Evolutionary conservation across 805 yeast genomes (phyloP), one percentile per base, ranked within the genome.

Genomic region (Jamesozyma spencerorum): DNA sequence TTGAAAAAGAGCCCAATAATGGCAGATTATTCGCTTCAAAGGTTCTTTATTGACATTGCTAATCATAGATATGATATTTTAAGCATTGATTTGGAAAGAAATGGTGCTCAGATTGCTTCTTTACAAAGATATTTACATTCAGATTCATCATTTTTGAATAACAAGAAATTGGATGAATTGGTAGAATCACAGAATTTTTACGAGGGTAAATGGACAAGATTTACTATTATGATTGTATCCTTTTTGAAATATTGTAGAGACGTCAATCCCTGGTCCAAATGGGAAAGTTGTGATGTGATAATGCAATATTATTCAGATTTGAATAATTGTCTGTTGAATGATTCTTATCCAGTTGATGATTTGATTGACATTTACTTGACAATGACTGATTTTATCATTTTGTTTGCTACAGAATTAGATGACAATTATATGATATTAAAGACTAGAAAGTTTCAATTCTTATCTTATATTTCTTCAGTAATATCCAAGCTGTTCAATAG

Each of bases 401-500:
- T 55, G 6, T 37, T 58, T 19, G 55, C 60, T 3, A 34, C 33
- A 13, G 40, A 41, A 30, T 37, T 60, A 19, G 64, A 61, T 41
- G 39, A 37, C 2, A 44, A 53, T 19, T 47, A 45, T 40, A 32
- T 36, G 37, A 36, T 28, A 4, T 20, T 47, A 13, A 52, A 49
- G 11, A 46, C 51, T 3, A 46, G 47, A 50, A 58, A 48, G 65
- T 66, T 22, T 48, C 78, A 42, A 26, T 58, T 58, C 28, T 53
- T 69, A 29, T 63, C 74, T 5, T 71, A 69, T 54, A 51, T 74
- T 18, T 77, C 85, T 0, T 65, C 78, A 3, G 58, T 75, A 2
- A 61, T 80, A 14, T 63, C 81, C 37, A 74, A 71, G 49, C 58
- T 77, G 22, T 79, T 80, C 63, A 80, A 81, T 50, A 69, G 77